Base-by-base conservation (phyloP, 805 yeast genomes). In the Millerozyma acaciae region DNA sequence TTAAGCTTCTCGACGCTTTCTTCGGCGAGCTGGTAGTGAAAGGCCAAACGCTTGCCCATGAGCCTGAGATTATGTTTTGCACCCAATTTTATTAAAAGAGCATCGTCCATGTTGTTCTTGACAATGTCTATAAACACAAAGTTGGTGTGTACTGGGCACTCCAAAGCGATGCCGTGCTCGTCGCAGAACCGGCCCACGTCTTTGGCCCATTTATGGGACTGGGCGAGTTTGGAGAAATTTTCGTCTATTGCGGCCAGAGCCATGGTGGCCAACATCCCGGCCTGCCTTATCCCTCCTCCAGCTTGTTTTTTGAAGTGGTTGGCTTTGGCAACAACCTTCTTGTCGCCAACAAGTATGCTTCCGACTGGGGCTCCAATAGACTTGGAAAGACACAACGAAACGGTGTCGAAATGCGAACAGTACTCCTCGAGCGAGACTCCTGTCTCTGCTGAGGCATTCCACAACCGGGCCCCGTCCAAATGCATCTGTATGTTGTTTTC, bases 291-390 rank as follows among this genome's bases (percentile, higher is more conserved):
- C 43, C 96, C 96, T 47, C 96, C 96, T 53, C 97, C 97, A 44
- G 77, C 76, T 62, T 89, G 96, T 51, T 89, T 89, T 47, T 84
- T 82, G 65, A 88, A 83, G 61, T 88, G 95, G 54, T 78, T 80
- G 26, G 93, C 86, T 50, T 76, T 79, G 47, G 67, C 62, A 41
- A 87, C 80, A 46, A 78, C 70, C 32, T 64, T 61, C 24, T 54
- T 50, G 28, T 66, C 61, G 24, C 95, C 93, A 24, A 87, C 96
- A 27, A 89, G 68, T 4, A 88, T 76, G 10, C 95, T 82, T 6
- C 97, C 97, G 50, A 89, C 79, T 38, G 97, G 96, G 1, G 96
- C 96, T 39, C 96, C 96, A 50, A 88, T 68, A 5, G 94, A 81
- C 57, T 89, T 89, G 31, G 96, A 86, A 32, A 89, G 61, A 58